Conservation (phyloP, 2,329 filamentous ascomycete species). For the Xylaria sp. region DNA sequence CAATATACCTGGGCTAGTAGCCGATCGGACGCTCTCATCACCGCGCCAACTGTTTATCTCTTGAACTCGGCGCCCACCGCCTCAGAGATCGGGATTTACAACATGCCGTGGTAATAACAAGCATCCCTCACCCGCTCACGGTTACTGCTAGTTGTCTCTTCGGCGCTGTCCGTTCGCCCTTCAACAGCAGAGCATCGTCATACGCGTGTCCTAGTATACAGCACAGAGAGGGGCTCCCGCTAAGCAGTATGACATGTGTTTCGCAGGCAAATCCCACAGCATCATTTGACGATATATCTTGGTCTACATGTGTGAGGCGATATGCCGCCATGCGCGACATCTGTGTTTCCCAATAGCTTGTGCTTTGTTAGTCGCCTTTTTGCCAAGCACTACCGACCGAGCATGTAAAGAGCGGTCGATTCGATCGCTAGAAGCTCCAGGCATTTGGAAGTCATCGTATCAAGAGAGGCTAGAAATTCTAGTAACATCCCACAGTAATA, state of each 20-base stretch:
- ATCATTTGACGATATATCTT: slow-evolving; percentile 18
- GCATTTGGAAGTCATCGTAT: neutral
- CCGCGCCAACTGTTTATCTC: neutral
- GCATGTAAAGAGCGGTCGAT: neutral
- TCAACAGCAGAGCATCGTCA: neutral
- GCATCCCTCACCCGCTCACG: neutral
- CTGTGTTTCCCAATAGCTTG: slow-evolving; percentile 14
- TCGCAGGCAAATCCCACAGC: slow-evolving; percentile 6
- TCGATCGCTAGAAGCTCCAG: neutral
- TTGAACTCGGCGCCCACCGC: neutral
- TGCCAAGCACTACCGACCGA: slow-evolving; percentile 1
- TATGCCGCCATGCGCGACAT: slow-evolving; percentile 13
- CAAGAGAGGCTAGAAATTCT: neutral
- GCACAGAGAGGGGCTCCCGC: neutral
- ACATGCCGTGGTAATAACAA: neutral
- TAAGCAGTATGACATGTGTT: slow-evolving; percentile 15
- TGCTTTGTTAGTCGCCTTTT: slow-evolving; percentile 7
- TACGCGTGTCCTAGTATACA: neutral
- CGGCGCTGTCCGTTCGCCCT: slow-evolving; percentile 1
- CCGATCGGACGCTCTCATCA: slow-evolving; percentile 5
- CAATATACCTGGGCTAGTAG: slow-evolving; percentile 3
- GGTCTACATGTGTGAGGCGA: slow-evolving; percentile 9
- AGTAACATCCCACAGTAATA: neutral
- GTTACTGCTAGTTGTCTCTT: neutral
- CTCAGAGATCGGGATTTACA: slow-evolving; percentile 7